Percentiles rank a stretch among this genome's conserved stretches.
Evolutionary conservation across 257 asterid species (phyloP).

Genomic region (Solanum boliviense): DNA sequence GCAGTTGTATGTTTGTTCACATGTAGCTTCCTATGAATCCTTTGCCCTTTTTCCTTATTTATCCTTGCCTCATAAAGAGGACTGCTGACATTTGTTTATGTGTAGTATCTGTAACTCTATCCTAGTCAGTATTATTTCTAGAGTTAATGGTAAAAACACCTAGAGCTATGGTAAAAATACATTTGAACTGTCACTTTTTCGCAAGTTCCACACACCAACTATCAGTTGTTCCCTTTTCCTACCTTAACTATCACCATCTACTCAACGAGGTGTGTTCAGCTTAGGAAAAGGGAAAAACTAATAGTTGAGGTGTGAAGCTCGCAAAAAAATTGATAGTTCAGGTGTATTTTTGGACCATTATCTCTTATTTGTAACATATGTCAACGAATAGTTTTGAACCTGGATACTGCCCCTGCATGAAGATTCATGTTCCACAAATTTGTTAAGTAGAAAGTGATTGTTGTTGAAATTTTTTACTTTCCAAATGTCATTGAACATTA

Average conservation of each 20-base stretch:
- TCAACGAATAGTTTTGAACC: neutral
- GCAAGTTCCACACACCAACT: neutral
- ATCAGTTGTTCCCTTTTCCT: neutral
- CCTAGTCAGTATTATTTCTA: neutral
- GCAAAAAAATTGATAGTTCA: no score
- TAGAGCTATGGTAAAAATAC: neutral
- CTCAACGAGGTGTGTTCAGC: neutral
- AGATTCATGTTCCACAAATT: neutral
- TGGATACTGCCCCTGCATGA: neutral
- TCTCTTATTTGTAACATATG: neutral
- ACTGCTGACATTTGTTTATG: neutral
- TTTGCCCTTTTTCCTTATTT: neutral
- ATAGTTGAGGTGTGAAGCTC: neutral
- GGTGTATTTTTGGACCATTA: neutral
- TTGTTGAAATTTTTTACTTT: neutral
- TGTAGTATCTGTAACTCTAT: no score
- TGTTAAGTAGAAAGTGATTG: neutral
- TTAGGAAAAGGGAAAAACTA: neutral
- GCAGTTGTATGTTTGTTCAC: neutral
- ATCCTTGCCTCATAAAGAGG: neutral
- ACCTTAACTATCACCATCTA: neutral
- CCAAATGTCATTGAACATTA: neutral
- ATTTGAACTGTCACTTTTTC: neutral
- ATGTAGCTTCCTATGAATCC: neutral
- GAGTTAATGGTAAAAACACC: neutral